Base-by-base conservation (phyloP, 148 eudicot species). In the Camellia lanceoleosa region DNA sequence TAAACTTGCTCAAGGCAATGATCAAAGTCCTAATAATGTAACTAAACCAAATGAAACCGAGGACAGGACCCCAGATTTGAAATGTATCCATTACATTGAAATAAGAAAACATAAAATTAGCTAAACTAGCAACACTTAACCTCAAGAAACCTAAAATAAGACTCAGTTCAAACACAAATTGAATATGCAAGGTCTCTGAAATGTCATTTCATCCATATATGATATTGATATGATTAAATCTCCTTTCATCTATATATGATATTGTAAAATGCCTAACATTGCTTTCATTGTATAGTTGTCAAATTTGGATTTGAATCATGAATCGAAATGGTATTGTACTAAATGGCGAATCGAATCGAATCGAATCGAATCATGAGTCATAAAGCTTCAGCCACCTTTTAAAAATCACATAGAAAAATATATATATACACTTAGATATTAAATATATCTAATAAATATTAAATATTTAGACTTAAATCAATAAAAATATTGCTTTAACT, bases 1-100 rank as follows among this genome's bases (percentile, higher is more conserved):
- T 16, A 74, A 43, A 58, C 19, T 61, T 46, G 13, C 76, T 38
- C 4, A 38, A 12, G 63, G 12, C 30, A 13, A 72, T 54, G 16
- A 19, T 23, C 46, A 23, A 38, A 55, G 10, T 44, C 77, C 47
- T 18, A 14, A 16, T 18, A 19, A 44, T 59, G 38, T 74, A 74
- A 74, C 52, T 11, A 43, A 11, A 74, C 77, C 23, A 41, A 15
- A 18, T 19, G 42, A 74, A 55, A 73, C 51, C 23, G 7, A 11
- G 66, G 23, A 74, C 65, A 55, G 77, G 44, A 41, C 30, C 51
- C 30, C 51, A 42, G 12, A 38, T 56, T n/a, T 74, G 77, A 74
- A 56, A 7, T 56, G 18, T 20, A 23, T 7, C 15, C 18, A 12
- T 16, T 23, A 6, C 16, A 73, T 56, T 5, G 19, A 74, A 58